phyloP scores from a whole-genome alignment of 352 stramenopile genomes.

The Globisporangium takayamanum region DNA sequence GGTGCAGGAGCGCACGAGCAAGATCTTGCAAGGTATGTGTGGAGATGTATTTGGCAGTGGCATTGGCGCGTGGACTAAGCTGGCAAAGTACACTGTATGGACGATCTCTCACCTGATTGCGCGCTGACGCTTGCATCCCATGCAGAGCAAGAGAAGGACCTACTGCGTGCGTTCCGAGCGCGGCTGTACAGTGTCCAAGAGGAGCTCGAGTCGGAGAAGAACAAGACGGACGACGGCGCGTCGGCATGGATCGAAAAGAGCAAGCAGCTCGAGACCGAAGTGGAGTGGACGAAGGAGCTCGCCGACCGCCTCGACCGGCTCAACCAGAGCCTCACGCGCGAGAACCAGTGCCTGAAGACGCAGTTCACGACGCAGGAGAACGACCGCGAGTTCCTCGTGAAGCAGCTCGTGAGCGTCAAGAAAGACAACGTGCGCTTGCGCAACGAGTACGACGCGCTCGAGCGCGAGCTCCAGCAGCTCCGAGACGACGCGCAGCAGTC shows the following conservation, averaged over 20 bases:
- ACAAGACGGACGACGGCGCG: conserved; percentile 86
- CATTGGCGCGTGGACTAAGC: no score
- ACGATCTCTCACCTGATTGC: no score
- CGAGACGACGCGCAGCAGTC: conserved; percentile 20
- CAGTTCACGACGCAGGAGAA: conserved; percentile 92
- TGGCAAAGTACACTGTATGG: no score
- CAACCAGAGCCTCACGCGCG: conserved; percentile 85
- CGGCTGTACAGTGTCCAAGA: conserved; percentile 90
- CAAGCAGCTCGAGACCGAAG: conserved; percentile 84
- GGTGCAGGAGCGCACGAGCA: conserved; percentile 87
- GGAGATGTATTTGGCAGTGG: neutral
- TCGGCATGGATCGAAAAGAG: conserved; percentile 89
- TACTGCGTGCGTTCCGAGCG: conserved; percentile 86
- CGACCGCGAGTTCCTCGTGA: conserved; percentile 29
- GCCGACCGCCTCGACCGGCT: conserved; percentile 84
- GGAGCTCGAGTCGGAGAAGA: conserved; percentile 90
- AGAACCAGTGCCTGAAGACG: conserved; percentile 87
- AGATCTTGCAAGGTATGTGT: conserved; percentile 71
- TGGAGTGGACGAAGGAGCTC: conserved; percentile 89
- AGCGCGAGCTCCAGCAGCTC: no score
- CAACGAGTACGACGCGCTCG: no score
- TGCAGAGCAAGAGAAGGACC: conserved; percentile 86
- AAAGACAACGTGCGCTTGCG: no score
- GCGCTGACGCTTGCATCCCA: neutral
- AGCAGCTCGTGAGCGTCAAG: no score